Base-by-base conservation (phyloP, 1,284 basidiomycete genomes). In the Mrakiaceae sp. region DNA sequence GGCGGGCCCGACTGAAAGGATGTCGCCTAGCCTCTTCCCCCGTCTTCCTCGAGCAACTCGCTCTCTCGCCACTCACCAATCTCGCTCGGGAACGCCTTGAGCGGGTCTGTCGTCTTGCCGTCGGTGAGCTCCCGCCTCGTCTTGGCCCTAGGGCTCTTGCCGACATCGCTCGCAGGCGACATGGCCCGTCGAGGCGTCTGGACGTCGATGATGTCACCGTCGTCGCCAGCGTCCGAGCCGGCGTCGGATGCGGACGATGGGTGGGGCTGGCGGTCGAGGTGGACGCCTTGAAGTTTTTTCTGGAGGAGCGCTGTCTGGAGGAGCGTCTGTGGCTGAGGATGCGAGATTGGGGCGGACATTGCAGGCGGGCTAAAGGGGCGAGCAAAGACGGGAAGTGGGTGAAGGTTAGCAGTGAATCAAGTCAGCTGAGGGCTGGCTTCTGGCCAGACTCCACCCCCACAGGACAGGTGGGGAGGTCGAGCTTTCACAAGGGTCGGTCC, bases 221-320 rank as follows among this genome's bases (percentile, higher is more conserved):
- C 61, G 52, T 63, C 62, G 10, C 54, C 50, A 50, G 10, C 14
- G 40, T n/a, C 16, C 3, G 11, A 27, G 16, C 42, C 59, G 16
- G 42, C 64, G 9, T 48, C 46, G 27, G 61, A 62, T 8, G 52
- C 54, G 46, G 27, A 7, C 8, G 58, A n/a, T 49, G 58, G 5
- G 48, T 27, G 12, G 50, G 3, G 14, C 49, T 10, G 11, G 44
- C 16, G 12, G 43, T 10, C 14, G 11, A 62, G 44, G 11, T 60
- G 47, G 49, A 59, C 53, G 6, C 53, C 59, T 42, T 65, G 55
- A 12, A 66, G 60, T 39, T 66, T 66, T 42, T 54, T 58, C 12
- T 60, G 53, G 27, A 66, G 60, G 49, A 66, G 55, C 12, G 64
- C 64, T 8, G 64, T 62, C 44, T 66, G 64, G 55, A 66, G 64